These are phyloP conservation scores for Dactylellina haptotyla DNA, from an alignment of 2,329 filamentous ascomycete species.

Conservation along the genomic window DNA sequence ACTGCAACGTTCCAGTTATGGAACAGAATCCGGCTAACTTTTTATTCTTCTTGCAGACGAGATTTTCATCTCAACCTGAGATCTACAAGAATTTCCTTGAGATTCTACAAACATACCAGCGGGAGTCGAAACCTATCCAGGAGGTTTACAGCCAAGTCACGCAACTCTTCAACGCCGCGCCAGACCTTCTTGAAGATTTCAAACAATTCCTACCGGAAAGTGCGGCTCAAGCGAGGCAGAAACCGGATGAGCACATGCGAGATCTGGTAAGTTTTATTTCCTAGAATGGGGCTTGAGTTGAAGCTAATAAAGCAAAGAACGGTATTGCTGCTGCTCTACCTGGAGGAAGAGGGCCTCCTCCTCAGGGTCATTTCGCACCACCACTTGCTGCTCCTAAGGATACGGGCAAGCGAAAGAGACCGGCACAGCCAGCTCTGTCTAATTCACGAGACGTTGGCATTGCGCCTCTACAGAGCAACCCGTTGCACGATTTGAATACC, in stretches of 20 bases:
- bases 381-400: conserved; percentile 84
- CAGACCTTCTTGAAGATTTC: conserved; percentile 95
- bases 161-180: conserved; percentile 88
- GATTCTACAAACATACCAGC: conserved; percentile 96
- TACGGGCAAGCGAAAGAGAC: conserved; percentile 77
- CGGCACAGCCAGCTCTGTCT: conserved; percentile 33
- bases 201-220: conserved; percentile 98
- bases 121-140: conserved; percentile 97
- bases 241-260: conserved; percentile 66
- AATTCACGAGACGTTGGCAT: conserved; percentile 37
- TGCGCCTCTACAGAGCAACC: conserved; percentile 35
- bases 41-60: conserved; percentile 72
- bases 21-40: conserved; percentile 22
- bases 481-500: conserved; percentile 29
- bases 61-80: conserved; percentile 93
- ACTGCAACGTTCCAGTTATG: no score
- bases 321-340: conserved; percentile 61
- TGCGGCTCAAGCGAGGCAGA: conserved; percentile 72
- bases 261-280: conserved; percentile 29
- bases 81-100: conserved; percentile 99
- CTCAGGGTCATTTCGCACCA: conserved; percentile 92
- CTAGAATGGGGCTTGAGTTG: background rate
- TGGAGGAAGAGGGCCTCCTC: conserved; percentile 70
- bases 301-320: conserved; percentile 26
- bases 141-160: conserved; percentile 98